These are phyloP conservation scores for Leccinum subgranulosum DNA, from an alignment of 768 basidiomycete genomes.

Conservation along the genomic window DNA sequence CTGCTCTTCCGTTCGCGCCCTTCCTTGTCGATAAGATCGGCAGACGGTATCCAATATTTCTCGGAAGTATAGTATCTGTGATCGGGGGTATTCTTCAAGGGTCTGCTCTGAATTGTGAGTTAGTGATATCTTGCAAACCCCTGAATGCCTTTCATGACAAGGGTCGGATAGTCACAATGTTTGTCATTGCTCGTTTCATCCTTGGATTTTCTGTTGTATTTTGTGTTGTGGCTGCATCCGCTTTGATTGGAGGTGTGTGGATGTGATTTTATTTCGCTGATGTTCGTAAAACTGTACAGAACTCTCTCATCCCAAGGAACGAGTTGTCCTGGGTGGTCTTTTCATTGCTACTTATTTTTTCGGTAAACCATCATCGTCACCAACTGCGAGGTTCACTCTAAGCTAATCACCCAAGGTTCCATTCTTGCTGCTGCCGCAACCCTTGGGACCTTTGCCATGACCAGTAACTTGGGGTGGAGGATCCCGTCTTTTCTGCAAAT, in stretches of 20 bases:
- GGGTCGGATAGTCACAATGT: not conserved
- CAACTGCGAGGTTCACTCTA: not conserved
- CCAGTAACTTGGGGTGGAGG: not conserved
- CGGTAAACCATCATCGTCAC: not conserved
- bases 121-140: not conserved
- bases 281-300: not conserved
- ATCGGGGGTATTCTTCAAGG: not conserved
- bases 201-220: not conserved
- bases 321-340: not conserved
- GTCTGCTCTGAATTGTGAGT: not conserved
- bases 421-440: not conserved
- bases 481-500: not conserved
- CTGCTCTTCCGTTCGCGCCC: not conserved
- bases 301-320: not conserved
- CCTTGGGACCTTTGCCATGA: not conserved
- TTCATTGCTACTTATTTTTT: not conserved
- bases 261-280: not conserved
- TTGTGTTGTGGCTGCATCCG: not conserved
- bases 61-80: not conserved
- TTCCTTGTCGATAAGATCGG: not conserved
- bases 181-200: not conserved
- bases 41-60: not conserved
- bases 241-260: not conserved
- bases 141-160: not conserved
- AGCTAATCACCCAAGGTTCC: not conserved